These are phyloP conservation scores for Vigna nakashimae DNA, from an alignment of 306 rosid species.

Conservation along the genomic window DNA sequence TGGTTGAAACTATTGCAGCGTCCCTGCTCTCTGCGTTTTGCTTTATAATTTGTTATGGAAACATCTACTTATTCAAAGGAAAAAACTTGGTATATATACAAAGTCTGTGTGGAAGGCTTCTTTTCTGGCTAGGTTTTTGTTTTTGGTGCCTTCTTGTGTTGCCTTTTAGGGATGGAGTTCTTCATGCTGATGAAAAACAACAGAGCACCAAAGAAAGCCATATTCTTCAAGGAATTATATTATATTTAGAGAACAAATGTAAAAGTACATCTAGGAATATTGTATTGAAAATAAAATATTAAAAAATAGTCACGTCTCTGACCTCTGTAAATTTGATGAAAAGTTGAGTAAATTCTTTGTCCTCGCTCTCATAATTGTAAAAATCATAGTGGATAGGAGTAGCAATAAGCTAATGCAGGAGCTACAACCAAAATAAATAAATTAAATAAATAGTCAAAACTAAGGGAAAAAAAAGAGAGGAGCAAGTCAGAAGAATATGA, in stretches of 20 bases:
- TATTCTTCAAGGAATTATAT: conserved; percentile 53
- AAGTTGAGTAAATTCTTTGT: conserved; percentile 56
- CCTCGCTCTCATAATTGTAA: conserved; percentile 60
- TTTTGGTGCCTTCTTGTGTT: conserved; percentile 61
- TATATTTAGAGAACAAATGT: background rate
- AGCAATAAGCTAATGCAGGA: conserved; percentile 61
- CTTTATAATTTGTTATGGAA: no score
- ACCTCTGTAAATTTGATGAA: conserved; percentile 68
- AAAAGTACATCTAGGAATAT: conserved; percentile 20
- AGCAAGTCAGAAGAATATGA: background rate
- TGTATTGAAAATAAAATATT: background rate
- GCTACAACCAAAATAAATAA: conserved; percentile 42
- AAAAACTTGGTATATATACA: no score
- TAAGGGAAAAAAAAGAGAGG: background rate
- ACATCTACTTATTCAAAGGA: no score
- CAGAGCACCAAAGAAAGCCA: conserved; percentile 73
- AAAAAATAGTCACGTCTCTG: conserved; percentile 3
- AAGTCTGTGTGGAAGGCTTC: no score
- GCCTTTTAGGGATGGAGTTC: conserved; percentile 60
- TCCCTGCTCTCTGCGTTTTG: no score
- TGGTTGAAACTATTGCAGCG: no score
- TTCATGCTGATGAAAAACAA: conserved; percentile 76
- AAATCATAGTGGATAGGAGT: conserved; percentile 65
- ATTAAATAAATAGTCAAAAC: background rate
- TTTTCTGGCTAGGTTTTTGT: conserved; percentile 47